Base-by-base conservation (phyloP, 106 monocot species). In the Hemerocallis citrina region DNA sequence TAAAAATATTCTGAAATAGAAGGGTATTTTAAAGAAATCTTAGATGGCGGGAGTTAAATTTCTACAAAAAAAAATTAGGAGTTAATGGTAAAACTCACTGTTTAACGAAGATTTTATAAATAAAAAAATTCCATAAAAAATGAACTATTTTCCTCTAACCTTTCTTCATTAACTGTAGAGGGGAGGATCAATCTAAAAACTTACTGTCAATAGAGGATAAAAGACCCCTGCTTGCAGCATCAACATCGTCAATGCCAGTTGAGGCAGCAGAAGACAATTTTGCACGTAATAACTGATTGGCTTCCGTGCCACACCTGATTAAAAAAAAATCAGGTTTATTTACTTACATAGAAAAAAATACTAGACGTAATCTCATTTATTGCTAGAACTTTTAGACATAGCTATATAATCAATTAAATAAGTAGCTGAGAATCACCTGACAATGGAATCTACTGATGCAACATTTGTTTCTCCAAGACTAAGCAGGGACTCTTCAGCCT, bases 151-250 rank as follows among this genome's bases (percentile, higher is more conserved):
- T n/a, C n/a, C n/a, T n/a, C n/a, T n/a, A n/a, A n/a, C n/a, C n/a
- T n/a, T n/a, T n/a, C n/a, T n/a, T n/a, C n/a, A 56, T 34, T 34
- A 34, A 1, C 1, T 14, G 1, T 23, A 31, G 15, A 24, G 31
- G 28, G 45, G 27, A 59, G 27, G 14, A n/a, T 25, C n/a, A n/a
- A 33, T 14, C n/a, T 25, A 33, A 55, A 41, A 56, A 59, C 84
- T 81, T 77, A 91, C 96, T 19, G 42, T 91, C 77, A 39, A 98
- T 72, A 16, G 87, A 79, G 52, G 91, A 79, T 70, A 81, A 74
- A 23, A 98, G 74, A 22, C 61, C 71, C 36, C 68, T 63, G 39
- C 79, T 87, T 74, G 77, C 81, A 44, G 57, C 57, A 60, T 85
- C 67, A 20, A 74, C 74, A 70, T 91, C 81, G 46, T 77, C 61